A percentile compares a stretch with the other conserved stretches of the same genome.
These are phyloP conservation scores for Coniferiporia weirii DNA, from an alignment of 1,284 basidiomycete genomes.

Conservation along the genomic window DNA sequence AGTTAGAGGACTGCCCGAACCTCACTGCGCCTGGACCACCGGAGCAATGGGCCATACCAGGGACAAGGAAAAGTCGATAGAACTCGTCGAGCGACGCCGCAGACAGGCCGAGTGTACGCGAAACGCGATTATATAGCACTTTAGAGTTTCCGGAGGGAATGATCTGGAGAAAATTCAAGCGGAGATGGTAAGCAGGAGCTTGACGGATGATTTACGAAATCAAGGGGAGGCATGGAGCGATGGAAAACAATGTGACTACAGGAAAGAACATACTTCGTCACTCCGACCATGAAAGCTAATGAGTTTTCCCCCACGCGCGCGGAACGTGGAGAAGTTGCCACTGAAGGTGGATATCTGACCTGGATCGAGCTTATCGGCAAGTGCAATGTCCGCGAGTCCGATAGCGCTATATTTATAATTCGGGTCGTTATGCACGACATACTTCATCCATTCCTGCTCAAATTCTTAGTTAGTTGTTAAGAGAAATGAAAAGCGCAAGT, in stretches of 20 bases:
- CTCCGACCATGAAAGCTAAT: conserved; percentile 23
- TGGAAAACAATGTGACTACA: background rate
- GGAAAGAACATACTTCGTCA: conserved; percentile 15
- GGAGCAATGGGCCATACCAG: conserved; percentile 38
- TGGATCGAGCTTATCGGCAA: conserved; percentile 13
- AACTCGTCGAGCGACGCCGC: conserved; percentile 28
- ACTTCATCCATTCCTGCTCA: conserved; percentile 19
- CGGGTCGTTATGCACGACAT: conserved; percentile 17
- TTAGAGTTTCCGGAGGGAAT: conserved; percentile 33
- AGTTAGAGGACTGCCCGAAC: conserved; percentile 22
- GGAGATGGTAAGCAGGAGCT: background rate
- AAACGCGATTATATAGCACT: conserved; percentile 32
- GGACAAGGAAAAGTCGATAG: conserved; percentile 38
- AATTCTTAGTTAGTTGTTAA: background rate
- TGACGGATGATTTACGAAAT: background rate
- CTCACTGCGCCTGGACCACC: conserved; percentile 19
- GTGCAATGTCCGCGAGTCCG: conserved; percentile 17
- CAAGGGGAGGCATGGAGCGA: background rate
- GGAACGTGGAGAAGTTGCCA: conserved; percentile 23
- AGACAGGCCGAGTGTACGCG: conserved; percentile 24
- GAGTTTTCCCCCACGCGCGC: conserved; percentile 23
- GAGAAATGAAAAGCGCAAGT: background rate
- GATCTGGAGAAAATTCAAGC: conserved; percentile 18
- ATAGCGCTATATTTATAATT: conserved; percentile 13
- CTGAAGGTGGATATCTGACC: conserved; percentile 18